Evolutionary conservation across 768 basidiomycete species (phyloP).

Genomic region (Melanogaster broomeanus): DNA sequence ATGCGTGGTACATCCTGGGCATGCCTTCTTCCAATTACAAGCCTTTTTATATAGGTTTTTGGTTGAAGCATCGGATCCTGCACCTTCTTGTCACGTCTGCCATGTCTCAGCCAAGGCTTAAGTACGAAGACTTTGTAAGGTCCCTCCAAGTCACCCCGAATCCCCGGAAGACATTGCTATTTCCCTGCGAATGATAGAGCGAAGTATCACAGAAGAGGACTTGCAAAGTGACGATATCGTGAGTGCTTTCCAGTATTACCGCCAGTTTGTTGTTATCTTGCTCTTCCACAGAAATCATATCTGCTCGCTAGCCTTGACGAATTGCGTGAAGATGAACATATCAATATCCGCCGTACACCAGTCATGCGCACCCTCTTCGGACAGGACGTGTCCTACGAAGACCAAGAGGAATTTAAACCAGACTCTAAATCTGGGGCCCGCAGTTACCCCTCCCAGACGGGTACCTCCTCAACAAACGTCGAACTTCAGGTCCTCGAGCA

Average conservation of each 20-base stretch:
- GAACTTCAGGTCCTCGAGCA: conserved; percentile 40
- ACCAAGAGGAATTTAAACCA: conserved; percentile 10
- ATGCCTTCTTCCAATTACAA: conserved; percentile 47
- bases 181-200: conserved; percentile 42
- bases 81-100: conserved; percentile 47
- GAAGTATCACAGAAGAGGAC: conserved; percentile 43
- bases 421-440: conserved; percentile 15
- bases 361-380: conserved; percentile 39
- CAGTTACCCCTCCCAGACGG: conserved; percentile 11
- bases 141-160: conserved; percentile 33
- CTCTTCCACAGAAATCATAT: conserved; percentile 43
- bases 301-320: conserved; percentile 39
- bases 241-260: conserved; percentile 21
- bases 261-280: conserved; percentile 1
- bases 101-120: conserved; percentile 35
- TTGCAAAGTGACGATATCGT: conserved; percentile 49
- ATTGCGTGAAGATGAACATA: conserved; percentile 31
- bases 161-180: conserved; percentile 33
- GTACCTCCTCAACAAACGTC: conserved; percentile 6
- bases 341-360: conserved; percentile 42
- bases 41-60: conserved; percentile 48
- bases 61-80: conserved; percentile 49
- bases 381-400: conserved; percentile 22
- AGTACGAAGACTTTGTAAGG: conserved; percentile 41
- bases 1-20: conserved; percentile 73